Percentiles rank a stretch among this genome's conserved stretches.
These are phyloP conservation scores for Akanthomyces muscarius DNA, from an alignment of 2,329 filamentous ascomycete genomes.

Conservation along the genomic window DNA sequence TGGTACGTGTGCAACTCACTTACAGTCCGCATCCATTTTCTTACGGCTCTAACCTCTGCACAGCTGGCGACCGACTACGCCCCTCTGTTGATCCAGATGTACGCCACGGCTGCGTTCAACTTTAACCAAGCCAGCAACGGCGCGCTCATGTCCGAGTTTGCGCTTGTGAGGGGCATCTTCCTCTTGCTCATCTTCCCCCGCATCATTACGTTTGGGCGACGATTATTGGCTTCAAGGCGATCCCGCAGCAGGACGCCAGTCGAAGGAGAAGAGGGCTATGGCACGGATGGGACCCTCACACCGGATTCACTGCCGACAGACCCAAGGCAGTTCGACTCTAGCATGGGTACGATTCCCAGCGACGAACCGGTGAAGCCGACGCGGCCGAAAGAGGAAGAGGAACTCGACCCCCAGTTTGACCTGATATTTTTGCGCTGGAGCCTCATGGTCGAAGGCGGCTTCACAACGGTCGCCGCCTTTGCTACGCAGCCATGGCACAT, in stretches of 20 bases:
- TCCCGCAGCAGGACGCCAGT: background rate
- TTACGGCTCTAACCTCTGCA: background rate
- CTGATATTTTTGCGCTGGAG: conserved; percentile 64
- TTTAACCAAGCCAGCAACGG: conserved; percentile 55
- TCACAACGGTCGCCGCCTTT: conserved; percentile 61
- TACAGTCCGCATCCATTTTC: too few relatives aligned
- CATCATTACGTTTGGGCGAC: conserved; percentile 46
- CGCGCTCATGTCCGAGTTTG: conserved; percentile 53
- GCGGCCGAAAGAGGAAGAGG: conserved; percentile 28
- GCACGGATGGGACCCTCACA: conserved; percentile 18
- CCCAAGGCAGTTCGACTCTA: conserved; percentile 40
- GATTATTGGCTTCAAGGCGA: conserved; percentile 17
- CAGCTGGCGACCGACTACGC: conserved; percentile 65
- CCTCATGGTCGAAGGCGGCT: conserved; percentile 58
- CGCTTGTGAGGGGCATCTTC: conserved; percentile 51
- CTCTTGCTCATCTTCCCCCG: conserved; percentile 51
- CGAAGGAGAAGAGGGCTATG: conserved; percentile 5
- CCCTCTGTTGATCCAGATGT: conserved; percentile 57
- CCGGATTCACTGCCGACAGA: conserved; percentile 30
- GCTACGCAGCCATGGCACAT: conserved; percentile 64
- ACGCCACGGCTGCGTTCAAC: conserved; percentile 51
- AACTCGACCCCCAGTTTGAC: conserved; percentile 57
- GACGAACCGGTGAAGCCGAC: conserved; percentile 39
- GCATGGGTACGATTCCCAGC: conserved; percentile 33
- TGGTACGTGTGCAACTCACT: conserved; percentile 39